Conservation (phyloP, 2,329 filamentous ascomycete species). For the Hyphodiscus sp. region DNA sequence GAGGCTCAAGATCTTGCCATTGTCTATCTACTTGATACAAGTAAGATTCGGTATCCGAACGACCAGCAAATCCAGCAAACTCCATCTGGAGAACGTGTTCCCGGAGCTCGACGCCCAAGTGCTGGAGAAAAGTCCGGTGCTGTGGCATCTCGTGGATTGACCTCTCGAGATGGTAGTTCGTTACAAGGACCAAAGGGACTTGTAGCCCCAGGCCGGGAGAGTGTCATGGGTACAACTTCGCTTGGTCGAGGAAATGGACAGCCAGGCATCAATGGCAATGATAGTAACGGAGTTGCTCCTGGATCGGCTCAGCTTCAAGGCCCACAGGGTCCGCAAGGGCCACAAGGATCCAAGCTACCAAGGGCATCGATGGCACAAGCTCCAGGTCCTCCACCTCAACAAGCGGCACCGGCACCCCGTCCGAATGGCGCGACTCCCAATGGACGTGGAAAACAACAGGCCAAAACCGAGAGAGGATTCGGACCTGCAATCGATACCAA, state of each 20-base stretch:
- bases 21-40: conserved; percentile 88
- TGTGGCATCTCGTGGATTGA: conserved; percentile 21
- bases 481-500: conserved; percentile 27
- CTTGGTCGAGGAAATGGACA: conserved; percentile 23
- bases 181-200: conserved; percentile 41
- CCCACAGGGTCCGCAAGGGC: conserved; percentile 21
- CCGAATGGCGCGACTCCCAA: conserved; percentile 18
- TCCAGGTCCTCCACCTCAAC: conserved; percentile 57
- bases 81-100: conserved; percentile 35
- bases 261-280: conserved; percentile 33
- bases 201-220: conserved; percentile 37
- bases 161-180: conserved; percentile 24
- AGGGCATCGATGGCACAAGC: conserved; percentile 52
- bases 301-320: conserved; percentile 30
- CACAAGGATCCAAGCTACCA: conserved; percentile 48
- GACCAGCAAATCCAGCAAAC: conserved; percentile 43
- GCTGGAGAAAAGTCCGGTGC: conserved; percentile 35
- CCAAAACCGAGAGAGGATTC: conserved; percentile 24
- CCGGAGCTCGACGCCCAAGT: conserved; percentile 34
- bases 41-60: conserved; percentile 92
- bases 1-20: conserved; percentile 80
- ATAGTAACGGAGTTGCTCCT: conserved; percentile 28
- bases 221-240: conserved; percentile 34
- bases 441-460: conserved; percentile 22
- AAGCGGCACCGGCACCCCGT: conserved; percentile 51